Evolutionary conservation across 768 basidiomycete genomes (phyloP).

Genomic region (Mrakia gelida): DNA sequence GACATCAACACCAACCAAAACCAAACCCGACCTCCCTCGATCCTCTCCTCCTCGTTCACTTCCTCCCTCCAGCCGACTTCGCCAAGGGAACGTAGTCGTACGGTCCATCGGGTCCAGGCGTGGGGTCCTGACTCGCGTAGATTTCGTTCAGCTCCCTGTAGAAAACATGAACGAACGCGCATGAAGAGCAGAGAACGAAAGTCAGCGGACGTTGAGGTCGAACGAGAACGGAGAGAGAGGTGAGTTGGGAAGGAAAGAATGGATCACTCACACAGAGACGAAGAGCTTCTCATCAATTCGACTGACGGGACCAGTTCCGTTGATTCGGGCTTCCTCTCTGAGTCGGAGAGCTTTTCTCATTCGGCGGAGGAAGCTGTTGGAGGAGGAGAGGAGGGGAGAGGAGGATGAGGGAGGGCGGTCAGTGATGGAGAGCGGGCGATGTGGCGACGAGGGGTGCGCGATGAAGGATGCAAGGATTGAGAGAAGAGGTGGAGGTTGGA

Average conservation of each 20-base stretch:
- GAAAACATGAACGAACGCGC: too few species aligned
- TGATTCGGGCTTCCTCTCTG: background rate
- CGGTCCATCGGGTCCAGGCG: background rate
- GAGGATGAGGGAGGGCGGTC: background rate
- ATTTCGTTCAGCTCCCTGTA: background rate
- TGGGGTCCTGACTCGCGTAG: background rate
- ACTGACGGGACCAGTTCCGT: background rate
- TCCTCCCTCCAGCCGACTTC: background rate
- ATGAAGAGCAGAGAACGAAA: background rate
- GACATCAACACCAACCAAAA: background rate
- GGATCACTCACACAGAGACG: background rate
- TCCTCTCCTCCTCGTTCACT: background rate
- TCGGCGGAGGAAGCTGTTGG: conserved; percentile 9
- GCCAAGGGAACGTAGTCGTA: background rate
- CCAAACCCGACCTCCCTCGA: background rate
- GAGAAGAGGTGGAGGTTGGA: background rate
- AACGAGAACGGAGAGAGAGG: background rate
- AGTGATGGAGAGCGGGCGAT: too few species aligned
- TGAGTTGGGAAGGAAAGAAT: background rate
- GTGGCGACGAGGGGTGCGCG: background rate
- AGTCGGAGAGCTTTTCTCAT: conserved; percentile 13
- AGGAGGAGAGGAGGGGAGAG: background rate
- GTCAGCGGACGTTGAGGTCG: background rate
- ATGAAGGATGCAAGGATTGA: too few species aligned
- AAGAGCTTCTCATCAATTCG: background rate